Base-by-base conservation (phyloP, 2,329 filamentous ascomycete species). In the Cladosporium sp. region DNA sequence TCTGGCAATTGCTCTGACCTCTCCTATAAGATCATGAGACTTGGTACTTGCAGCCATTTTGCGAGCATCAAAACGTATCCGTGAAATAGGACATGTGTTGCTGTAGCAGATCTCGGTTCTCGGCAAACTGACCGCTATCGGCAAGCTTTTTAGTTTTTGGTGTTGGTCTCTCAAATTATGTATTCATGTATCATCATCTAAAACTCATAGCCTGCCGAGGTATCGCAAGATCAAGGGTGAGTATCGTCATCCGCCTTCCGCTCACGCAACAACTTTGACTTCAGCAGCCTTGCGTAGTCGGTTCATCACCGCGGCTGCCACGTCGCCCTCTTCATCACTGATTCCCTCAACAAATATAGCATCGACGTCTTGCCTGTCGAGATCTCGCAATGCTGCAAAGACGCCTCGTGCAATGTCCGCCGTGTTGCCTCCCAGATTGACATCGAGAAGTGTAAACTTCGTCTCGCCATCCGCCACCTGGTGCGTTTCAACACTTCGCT, bases 281-380 rank as follows among this genome's bases (percentile, higher is more conserved):
- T 75, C 73, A 6, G 79, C 78, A 7, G 79, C 79, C 63, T 81
- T 81, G 40, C 78, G 71, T 14, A 81, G 64, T 51, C 79, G 67
- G 57, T 81, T 81, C 79, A 81, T 81, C 19, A 81, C 73, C 3
- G 79, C 94, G 22, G 90, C 90, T 19, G 92, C 91, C 66, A 94
- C 87, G 70, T 94, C 89, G 34, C 88, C 86, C 60, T 88, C 85
- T 60, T 71, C 66, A 7, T 79, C 75, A 19, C 78, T 74, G 59
- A 97, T 89, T 2, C 93, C 93, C 72, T 99, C 94, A 11, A 97
- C 90, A 66, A 92, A 89, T 55, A 99, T 97, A 19, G 88, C 80
- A 70, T 94, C 87, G 3, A 91, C 91, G 30, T 86, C 84, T 62
- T 85, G 81, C 67, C 87, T 84, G 72, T 99, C 94, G 63, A 99